Evolutionary conservation across 257 asterid genomes (phyloP).

Genomic region (Misopates orontium): DNA sequence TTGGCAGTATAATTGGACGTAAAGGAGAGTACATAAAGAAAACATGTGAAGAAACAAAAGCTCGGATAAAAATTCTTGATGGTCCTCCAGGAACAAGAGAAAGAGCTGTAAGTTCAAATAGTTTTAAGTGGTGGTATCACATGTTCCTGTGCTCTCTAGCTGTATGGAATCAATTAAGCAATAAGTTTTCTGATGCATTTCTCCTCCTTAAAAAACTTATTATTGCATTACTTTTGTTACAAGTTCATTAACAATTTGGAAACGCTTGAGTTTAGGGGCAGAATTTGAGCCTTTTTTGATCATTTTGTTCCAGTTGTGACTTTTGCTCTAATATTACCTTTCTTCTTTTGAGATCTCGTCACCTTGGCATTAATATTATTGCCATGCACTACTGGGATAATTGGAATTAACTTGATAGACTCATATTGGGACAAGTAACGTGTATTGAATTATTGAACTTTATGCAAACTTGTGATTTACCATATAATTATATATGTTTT

Average conservation of each 20-base stretch:
- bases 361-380: background rate
- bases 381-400: background rate
- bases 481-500: background rate
- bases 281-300: background rate
- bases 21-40: conserved; percentile 51
- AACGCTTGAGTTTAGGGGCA: background rate
- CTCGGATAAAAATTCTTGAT: conserved; percentile 42
- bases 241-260: background rate
- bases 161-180: conserved; percentile 16
- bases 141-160: conserved; percentile 6
- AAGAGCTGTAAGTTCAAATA: conserved; percentile 84
- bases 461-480: background rate
- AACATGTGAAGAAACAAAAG: conserved; percentile 47
- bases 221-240: background rate
- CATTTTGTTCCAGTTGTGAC: background rate
- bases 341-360: background rate
- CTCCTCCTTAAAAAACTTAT: background rate
- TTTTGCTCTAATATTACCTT: background rate
- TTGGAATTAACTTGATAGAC: conserved; percentile 11
- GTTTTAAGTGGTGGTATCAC: background rate
- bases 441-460: background rate
- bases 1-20: conserved; percentile 54
- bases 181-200: conserved; percentile 13
- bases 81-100: conserved; percentile 72
- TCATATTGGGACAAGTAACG: background rate